Evolutionary conservation across 129 eudicot genomes (phyloP).

Genomic region (Artemisia argyi): DNA sequence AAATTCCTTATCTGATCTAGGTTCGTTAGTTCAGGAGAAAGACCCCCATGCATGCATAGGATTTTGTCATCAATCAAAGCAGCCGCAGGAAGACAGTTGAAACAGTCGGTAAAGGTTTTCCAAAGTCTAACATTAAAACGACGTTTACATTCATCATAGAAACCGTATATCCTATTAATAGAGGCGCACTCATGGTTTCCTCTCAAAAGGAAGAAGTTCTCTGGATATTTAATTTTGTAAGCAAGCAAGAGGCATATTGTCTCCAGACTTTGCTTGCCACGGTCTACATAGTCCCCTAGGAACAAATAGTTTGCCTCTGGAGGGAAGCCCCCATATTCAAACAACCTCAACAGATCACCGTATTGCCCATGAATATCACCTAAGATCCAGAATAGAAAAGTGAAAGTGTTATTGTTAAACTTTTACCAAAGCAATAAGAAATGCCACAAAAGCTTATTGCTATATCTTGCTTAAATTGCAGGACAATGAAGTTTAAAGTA

Average conservation of each 20-base stretch:
- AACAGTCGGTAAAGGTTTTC: slow-evolving; percentile 24
- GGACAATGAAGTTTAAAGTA: too few species aligned
- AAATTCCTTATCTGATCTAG: slow-evolving; percentile 15
- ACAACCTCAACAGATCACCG: slow-evolving; percentile 22
- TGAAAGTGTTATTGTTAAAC: not conserved
- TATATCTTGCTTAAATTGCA: too few species aligned
- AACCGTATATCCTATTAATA: slow-evolving; percentile 23
- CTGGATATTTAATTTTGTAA: slow-evolving; percentile 21
- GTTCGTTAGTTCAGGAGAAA: slow-evolving; percentile 17
- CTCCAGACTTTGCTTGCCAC: slow-evolving; percentile 29
- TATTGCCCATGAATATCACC: slow-evolving; percentile 30
- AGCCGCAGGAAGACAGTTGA: slow-evolving; percentile 26
- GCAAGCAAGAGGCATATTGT: slow-evolving; percentile 25
- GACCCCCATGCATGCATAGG: slow-evolving; percentile 30
- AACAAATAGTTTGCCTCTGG: slow-evolving; percentile 22
- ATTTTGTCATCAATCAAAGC: slow-evolving; percentile 24
- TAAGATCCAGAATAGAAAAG: not conserved
- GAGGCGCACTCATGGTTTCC: slow-evolving; percentile 24
- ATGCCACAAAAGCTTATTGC: not conserved
- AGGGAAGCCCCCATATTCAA: slow-evolving; percentile 25
- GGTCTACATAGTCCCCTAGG: slow-evolving; percentile 23
- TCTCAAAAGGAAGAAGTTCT: slow-evolving; percentile 22
- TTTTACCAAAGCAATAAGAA: not conserved
- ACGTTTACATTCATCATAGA: slow-evolving; percentile 26
- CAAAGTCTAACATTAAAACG: slow-evolving; percentile 24